Conservation (phyloP, 441 rosid genomes). For the Pelargonium australe region DNA sequence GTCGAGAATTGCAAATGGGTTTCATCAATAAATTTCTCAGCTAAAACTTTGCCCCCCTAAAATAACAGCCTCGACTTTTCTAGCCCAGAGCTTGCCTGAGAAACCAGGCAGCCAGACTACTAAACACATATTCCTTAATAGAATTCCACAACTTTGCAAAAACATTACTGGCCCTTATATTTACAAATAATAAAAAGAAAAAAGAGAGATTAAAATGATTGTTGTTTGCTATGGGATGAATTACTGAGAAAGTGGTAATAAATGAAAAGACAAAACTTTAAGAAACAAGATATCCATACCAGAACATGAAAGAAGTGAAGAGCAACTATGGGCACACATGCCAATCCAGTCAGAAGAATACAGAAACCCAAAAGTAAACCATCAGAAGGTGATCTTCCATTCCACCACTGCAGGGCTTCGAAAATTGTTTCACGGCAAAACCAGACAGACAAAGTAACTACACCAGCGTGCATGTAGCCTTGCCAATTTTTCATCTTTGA, state of each 20-base stretch:
- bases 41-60: too few relatives aligned
- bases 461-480: slow-evolving; percentile 79
- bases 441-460: slow-evolving; percentile 92
- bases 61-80: neutral
- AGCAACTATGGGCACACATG: slow-evolving; percentile 84
- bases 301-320: slow-evolving; percentile 85
- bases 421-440: slow-evolving; percentile 92
- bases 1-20: neutral
- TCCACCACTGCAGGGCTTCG: slow-evolving; percentile 97
- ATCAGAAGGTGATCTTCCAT: slow-evolving; percentile 87
- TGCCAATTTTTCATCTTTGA: slow-evolving; percentile 96
- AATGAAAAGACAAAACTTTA: neutral
- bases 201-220: neutral
- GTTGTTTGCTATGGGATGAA: neutral
- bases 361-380: slow-evolving; percentile 91
- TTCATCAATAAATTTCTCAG: neutral
- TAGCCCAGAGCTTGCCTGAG: neutral
- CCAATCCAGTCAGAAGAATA: slow-evolving; percentile 72
- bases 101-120: too few relatives aligned
- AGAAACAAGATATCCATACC: slow-evolving; percentile 43
- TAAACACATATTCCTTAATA: too few relatives aligned
- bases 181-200: neutral
- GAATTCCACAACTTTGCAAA: neutral
- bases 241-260: neutral
- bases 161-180: neutral